Evolutionary conservation across 495 filamentous ascomycete species (phyloP).

Genomic region (Lasiosphaeria miniovina): DNA sequence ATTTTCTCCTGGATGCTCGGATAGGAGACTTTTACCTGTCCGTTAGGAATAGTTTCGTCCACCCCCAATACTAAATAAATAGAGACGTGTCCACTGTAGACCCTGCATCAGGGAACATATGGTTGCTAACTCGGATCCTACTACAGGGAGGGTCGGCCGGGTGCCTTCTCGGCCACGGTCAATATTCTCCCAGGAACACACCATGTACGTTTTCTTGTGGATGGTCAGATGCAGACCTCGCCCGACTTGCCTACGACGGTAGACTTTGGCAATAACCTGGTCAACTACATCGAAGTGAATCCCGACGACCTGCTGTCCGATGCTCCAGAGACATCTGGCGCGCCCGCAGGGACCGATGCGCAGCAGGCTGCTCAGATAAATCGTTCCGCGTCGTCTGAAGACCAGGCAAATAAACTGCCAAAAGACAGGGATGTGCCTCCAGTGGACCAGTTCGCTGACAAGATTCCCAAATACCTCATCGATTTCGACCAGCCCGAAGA

Average conservation of each 20-base stretch:
- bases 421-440: conserved; percentile 42
- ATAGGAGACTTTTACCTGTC: too few relatives aligned
- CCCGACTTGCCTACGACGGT: conserved; percentile 88
- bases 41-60: too few relatives aligned
- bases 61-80: too few relatives aligned
- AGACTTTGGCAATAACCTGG: conserved; percentile 91
- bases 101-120: too few relatives aligned
- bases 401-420: conserved; percentile 39
- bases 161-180: conserved; percentile 68
- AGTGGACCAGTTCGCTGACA: conserved; percentile 51
- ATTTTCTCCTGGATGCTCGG: too few relatives aligned
- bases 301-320: conserved; percentile 57
- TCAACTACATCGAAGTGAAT: conserved; percentile 95
- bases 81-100: too few relatives aligned
- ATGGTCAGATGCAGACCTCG: conserved; percentile 86
- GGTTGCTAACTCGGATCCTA: conserved; percentile 17
- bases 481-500: conserved; percentile 86
- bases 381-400: conserved; percentile 26
- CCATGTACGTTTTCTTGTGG: conserved; percentile 93
- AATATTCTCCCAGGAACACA: conserved; percentile 89
- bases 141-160: conserved; percentile 49
- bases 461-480: conserved; percentile 78
- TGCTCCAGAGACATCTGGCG: conserved; percentile 11
- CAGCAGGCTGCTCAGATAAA: conserved; percentile 30
- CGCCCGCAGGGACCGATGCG: conserved; percentile 23